These are phyloP conservation scores for Cephaloascus albidus DNA, from an alignment of 805 yeast species.

Conservation along the genomic window DNA sequence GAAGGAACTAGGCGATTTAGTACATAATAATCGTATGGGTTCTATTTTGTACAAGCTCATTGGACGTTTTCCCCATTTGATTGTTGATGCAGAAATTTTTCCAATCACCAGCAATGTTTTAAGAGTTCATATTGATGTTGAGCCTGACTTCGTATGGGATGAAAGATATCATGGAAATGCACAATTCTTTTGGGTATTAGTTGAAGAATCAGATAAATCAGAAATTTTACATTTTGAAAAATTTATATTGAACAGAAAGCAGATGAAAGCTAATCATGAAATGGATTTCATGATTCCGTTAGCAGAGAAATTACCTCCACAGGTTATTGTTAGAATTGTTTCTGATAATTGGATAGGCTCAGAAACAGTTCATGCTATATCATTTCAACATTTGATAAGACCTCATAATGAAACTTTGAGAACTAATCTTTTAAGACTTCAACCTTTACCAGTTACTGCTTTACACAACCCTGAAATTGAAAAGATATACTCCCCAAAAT, in stretches of 20 bases:
- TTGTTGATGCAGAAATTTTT: constrained; percentile 72
- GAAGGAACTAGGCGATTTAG: constrained; percentile 79
- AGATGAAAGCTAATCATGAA: constrained; percentile 47
- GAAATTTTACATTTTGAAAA: constrained; percentile 76
- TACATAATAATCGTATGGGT: constrained; percentile 77
- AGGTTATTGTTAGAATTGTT: constrained; percentile 66
- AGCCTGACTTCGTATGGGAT: constrained; percentile 85
- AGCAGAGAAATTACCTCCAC: constrained; percentile 84
- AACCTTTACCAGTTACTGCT: constrained; percentile 82
- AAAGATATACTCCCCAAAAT: constrained; percentile 53
- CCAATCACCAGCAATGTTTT: constrained; percentile 86
- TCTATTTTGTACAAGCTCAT: constrained; percentile 45
- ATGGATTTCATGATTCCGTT: constrained; percentile 91
- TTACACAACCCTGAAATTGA: constrained; percentile 62
- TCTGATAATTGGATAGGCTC: constrained; percentile 90
- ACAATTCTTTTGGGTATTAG: constrained; percentile 86
- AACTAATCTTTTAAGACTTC: constrained; percentile 69
- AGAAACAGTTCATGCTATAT: constrained; percentile 65
- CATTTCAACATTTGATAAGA: constrained; percentile 82
- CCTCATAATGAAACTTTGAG: constrained; percentile 84
- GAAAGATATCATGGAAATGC: constrained; percentile 69
- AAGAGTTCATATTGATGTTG: constrained; percentile 63
- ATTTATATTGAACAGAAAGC: constrained; percentile 55
- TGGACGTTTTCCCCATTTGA: constrained; percentile 65
- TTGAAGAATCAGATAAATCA: constrained; percentile 74